Conservation (phyloP, 73 alveolate species). For the Blepharisma stoltei region DNA sequence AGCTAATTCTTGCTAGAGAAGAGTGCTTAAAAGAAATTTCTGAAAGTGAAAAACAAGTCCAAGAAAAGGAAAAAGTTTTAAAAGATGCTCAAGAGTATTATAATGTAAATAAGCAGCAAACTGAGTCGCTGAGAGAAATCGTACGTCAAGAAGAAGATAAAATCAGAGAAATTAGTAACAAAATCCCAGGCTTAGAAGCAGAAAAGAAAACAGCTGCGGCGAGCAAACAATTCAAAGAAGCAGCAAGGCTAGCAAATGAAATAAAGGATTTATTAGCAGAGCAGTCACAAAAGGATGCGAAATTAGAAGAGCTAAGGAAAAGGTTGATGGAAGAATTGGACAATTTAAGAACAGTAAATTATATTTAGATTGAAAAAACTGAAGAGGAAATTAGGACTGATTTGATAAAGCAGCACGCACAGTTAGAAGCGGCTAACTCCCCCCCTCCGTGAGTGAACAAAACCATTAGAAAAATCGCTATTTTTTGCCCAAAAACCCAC, state of each 20-base stretch:
- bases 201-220: constrained; percentile 5
- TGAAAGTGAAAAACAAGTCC: background rate
- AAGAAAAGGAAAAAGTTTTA: background rate
- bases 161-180: background rate
- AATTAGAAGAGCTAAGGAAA: background rate
- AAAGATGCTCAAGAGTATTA: background rate
- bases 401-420: background rate
- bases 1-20: background rate
- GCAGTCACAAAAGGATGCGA: background rate
- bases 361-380: constrained; percentile 2
- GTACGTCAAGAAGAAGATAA: background rate
- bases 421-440: background rate
- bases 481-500: too few relatives aligned
- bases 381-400: background rate
- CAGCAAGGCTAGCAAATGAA: background rate
- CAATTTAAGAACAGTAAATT: background rate
- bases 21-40: background rate
- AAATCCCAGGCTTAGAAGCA: background rate
- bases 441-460: too few relatives aligned
- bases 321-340: background rate
- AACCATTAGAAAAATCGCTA: too few relatives aligned
- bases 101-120: background rate
- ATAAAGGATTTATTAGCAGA: background rate
- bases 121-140: background rate
- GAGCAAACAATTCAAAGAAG: constrained; percentile 1